phyloP scores from a whole-genome alignment of 2,329 filamentous ascomycete species.

The Colletotrichum paranaense region DNA sequence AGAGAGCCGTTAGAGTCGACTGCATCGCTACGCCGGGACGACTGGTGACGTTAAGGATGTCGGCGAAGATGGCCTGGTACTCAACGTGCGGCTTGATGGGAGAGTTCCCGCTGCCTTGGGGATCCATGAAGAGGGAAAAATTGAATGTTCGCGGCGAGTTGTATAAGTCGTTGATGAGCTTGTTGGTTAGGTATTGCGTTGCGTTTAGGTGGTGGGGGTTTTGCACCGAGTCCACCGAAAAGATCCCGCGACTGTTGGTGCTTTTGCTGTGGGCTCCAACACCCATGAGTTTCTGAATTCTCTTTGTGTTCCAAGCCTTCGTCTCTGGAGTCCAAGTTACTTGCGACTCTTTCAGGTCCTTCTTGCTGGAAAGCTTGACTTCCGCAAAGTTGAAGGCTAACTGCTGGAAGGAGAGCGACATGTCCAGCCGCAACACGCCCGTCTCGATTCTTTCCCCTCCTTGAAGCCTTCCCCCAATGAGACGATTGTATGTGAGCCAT shows the following conservation, averaged over 20 bases:
- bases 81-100: slow-evolving; percentile 37
- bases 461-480: background rate
- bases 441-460: slow-evolving; percentile 6
- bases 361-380: slow-evolving; percentile 35
- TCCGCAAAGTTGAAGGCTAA: slow-evolving; percentile 34
- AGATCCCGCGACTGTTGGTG: slow-evolving; percentile 28
- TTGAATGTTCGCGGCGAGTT: slow-evolving; percentile 30
- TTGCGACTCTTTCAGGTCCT: slow-evolving; percentile 34
- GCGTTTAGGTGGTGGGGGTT: slow-evolving; percentile 29
- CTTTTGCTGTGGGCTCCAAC: background rate
- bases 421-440: slow-evolving; percentile 30
- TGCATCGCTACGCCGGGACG: slow-evolving; percentile 38
- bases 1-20: slow-evolving; percentile 33
- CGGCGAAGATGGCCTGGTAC: slow-evolving; percentile 35
- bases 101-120: slow-evolving; percentile 33
- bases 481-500: slow-evolving; percentile 3
- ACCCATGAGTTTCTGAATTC: slow-evolving; percentile 36
- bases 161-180: slow-evolving; percentile 36
- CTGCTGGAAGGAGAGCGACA: slow-evolving; percentile 37
- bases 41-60: slow-evolving; percentile 35
- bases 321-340: slow-evolving; percentile 31
- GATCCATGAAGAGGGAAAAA: slow-evolving; percentile 34
- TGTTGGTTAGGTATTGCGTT: slow-evolving; percentile 34
- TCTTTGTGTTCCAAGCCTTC: slow-evolving; percentile 27
- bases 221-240: slow-evolving; percentile 26